Evolutionary conservation across 208 protist genomes (phyloP), one percentile per base, ranked within the genome.

Genomic region (Kentomonas sorsogonicus): DNA sequence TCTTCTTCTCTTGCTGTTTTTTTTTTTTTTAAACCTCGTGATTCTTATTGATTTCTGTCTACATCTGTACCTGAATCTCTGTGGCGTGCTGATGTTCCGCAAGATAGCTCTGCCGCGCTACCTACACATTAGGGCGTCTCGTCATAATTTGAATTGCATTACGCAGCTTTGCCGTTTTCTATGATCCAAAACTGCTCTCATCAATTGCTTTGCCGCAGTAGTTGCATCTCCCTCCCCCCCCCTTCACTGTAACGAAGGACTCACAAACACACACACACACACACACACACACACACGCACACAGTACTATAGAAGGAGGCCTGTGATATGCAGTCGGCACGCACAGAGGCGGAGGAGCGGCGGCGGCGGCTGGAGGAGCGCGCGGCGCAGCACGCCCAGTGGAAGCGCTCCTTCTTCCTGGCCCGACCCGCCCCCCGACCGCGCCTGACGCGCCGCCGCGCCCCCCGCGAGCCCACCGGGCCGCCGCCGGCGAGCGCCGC

Each of bases 391-490:
- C 87, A 94, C 53, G 44, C 63, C 22, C 53, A 31, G 45, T 94
- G 87, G 84, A 91, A 94, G 65, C 65, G 59, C 33, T n/a, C 33
- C 3, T 94, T 94, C 61, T 94, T 94, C 60, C 64, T 74, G 46
- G 53, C 79, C 9, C 69, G n/a, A n/a, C n/a, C n/a, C n/a, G n/a
- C n/a, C n/a, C n/a, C n/a, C n/a, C n/a, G n/a, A n/a, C n/a, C n/a
- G n/a, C n/a, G n/a, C n/a, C n/a, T n/a, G n/a, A n/a, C n/a, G n/a
- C n/a, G n/a, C n/a, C n/a, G n/a, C n/a, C n/a, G n/a, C n/a, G n/a
- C n/a, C n/a, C n/a, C n/a, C n/a, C n/a, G n/a, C n/a, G n/a, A n/a
- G n/a, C n/a, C n/a, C n/a, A n/a, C n/a, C n/a, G n/a, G 87, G 9
- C 79, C 84, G 20, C 76, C 83, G 1, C 87, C 81, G 10, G 53